Evolutionary conservation across 2,329 filamentous ascomycete species (phyloP).

Genomic region (Nectriaceae sp.): DNA sequence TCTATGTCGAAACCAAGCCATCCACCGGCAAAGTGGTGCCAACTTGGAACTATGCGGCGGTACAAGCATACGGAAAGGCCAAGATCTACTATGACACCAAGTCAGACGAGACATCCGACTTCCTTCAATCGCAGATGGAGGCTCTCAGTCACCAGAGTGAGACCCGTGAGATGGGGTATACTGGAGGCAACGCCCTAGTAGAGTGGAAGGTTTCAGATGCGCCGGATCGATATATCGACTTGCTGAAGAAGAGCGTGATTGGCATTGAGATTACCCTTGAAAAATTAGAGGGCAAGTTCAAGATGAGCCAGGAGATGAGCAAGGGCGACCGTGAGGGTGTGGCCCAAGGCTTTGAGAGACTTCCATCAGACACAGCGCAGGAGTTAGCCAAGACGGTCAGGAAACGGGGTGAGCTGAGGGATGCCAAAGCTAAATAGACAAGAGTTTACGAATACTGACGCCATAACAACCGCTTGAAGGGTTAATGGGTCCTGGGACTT

Average conservation of each 20-base stretch:
- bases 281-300: conserved; percentile 61
- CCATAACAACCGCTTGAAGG: too few species aligned
- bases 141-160: conserved; percentile 57
- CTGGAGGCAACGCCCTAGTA: conserved; percentile 33
- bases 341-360: conserved; percentile 61
- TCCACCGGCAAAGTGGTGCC: conserved; percentile 66
- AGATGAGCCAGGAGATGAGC: conserved; percentile 65
- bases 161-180: conserved; percentile 57
- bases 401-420: too few species aligned
- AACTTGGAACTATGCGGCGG: conserved; percentile 71
- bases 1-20: conserved; percentile 68
- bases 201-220: conserved; percentile 61
- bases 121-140: conserved; percentile 52
- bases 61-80: conserved; percentile 62
- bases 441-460: too few species aligned
- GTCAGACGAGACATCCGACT: conserved; percentile 41
- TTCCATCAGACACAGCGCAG: too few species aligned
- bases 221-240: conserved; percentile 54
- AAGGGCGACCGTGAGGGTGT: conserved; percentile 58
- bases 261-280: conserved; percentile 61
- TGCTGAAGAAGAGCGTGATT: conserved; percentile 60
- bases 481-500: too few species aligned
- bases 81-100: conserved; percentile 54
- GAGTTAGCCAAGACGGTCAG: too few species aligned
- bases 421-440: too few species aligned